A percentile compares a stretch with the other conserved stretches of the same genome.
These are phyloP conservation scores for Fraxinus angustifolia DNA, from an alignment of 305 asterid species.

Conservation along the genomic window DNA sequence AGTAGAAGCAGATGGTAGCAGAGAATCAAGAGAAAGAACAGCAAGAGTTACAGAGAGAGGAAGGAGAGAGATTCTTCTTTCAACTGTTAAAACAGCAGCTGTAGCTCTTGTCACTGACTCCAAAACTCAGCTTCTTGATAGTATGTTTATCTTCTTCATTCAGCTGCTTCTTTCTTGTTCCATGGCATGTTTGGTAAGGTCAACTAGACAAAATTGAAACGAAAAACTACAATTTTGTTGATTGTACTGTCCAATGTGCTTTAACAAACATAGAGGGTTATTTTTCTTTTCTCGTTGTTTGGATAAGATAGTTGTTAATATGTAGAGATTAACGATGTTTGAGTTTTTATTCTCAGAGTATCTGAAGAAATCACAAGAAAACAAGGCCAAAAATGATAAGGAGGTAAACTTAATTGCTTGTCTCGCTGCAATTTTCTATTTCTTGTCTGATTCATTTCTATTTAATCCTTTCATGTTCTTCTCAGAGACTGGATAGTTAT, in stretches of 20 bases:
- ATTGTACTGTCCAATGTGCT: background rate
- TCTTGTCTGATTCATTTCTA: background rate
- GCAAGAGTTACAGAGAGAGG: constrained; percentile 26
- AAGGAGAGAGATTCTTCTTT: constrained; percentile 51
- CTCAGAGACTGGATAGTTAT: constrained; percentile 66
- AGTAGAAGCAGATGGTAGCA: constrained; percentile 24
- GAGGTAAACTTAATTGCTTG: constrained; percentile 43
- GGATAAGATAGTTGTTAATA: background rate
- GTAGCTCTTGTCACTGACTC: constrained; percentile 41
- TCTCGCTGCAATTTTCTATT: background rate
- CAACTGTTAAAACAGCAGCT: constrained; percentile 34
- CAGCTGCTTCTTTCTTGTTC: background rate
- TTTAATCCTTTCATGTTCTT: background rate
- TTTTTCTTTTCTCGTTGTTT: background rate
- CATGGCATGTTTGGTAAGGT: background rate
- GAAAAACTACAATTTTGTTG: background rate
- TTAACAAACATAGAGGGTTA: background rate
- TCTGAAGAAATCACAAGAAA: constrained; percentile 78
- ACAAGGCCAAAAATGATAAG: constrained; percentile 74
- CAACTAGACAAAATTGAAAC: background rate
- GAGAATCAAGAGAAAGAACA: constrained; percentile 23
- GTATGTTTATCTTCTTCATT: constrained; percentile 31
- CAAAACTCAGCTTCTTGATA: constrained; percentile 57
- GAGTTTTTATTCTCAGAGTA: constrained; percentile 43
- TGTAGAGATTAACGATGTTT: background rate